Percentiles rank a stretch among this genome's conserved stretches.
Conservation (phyloP, 441 rosid species). For the Euphorbia schlechtendalii region DNA sequence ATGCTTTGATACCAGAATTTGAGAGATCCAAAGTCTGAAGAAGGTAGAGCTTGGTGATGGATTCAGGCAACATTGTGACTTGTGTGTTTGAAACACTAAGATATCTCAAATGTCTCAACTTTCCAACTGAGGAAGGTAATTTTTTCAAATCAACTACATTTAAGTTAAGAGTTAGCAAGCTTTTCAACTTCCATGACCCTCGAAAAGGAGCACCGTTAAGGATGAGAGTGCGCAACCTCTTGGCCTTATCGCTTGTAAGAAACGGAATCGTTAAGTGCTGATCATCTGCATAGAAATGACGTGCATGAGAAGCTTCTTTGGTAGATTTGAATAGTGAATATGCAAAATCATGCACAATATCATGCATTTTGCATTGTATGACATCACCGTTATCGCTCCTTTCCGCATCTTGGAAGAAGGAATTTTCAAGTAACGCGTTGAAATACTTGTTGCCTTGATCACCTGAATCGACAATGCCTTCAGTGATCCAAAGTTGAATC, state of each 20-base stretch:
- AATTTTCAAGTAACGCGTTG: slow-evolving; percentile 7
- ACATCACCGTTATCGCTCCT: neutral
- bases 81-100: neutral
- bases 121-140: neutral
- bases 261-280: neutral
- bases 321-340: neutral
- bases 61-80: too few species aligned
- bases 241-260: neutral
- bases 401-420: slow-evolving; percentile 21
- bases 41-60: too few species aligned
- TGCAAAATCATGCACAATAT: neutral
- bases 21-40: too few species aligned
- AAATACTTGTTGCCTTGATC: slow-evolving; percentile 5
- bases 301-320: neutral
- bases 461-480: slow-evolving; percentile 16
- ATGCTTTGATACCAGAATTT: neutral
- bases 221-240: neutral
- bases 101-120: neutral
- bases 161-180: neutral
- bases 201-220: neutral
- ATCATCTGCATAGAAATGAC: neutral
- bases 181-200: neutral
- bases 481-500: slow-evolving; percentile 26
- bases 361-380: neutral
- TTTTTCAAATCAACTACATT: neutral